phyloP scores from a whole-genome alignment of 2,329 filamentous ascomycete genomes.

The Trichoderma afroharzianum region DNA sequence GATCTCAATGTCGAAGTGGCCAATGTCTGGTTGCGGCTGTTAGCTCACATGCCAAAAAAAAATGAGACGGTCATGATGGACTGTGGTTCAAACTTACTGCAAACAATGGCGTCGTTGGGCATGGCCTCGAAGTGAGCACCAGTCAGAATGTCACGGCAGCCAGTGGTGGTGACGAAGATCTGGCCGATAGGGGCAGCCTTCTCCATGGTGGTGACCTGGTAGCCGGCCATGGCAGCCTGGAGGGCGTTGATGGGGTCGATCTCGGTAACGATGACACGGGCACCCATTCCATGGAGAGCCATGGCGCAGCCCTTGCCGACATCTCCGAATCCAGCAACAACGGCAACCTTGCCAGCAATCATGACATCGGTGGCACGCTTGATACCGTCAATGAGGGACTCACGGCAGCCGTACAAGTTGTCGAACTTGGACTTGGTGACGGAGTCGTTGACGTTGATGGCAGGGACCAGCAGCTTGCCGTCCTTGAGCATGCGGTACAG shows the following conservation, averaged over 20 bases:
- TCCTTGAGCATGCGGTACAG: conserved; percentile 97
- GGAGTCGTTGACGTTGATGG: conserved; percentile 99
- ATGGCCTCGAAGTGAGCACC: conserved; percentile 91
- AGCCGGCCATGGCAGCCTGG: conserved; percentile 95
- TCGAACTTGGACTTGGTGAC: conserved; percentile 99
- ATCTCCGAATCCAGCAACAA: conserved; percentile 97
- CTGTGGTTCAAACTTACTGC: conserved; percentile 58
- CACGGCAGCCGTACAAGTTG: conserved; percentile 99
- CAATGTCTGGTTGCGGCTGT: conserved; percentile 62
- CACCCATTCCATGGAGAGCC: conserved; percentile 95
- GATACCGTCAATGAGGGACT: conserved; percentile 98
- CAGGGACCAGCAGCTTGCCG: conserved; percentile 80
- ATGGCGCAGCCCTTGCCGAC: conserved; percentile 98
- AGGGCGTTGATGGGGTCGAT: conserved; percentile 99
- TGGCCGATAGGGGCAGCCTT: conserved; percentile 85
- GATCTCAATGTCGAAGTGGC: conserved; percentile 99
- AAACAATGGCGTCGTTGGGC: conserved; percentile 97
- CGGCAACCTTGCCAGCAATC: conserved; percentile 98
- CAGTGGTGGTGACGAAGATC: conserved; percentile 99
- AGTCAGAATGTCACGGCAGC: conserved; percentile 95
- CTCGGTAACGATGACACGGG: conserved; percentile 93
- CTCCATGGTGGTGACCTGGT: conserved; percentile 97
- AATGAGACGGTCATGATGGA: neutral
- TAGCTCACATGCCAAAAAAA: neutral
- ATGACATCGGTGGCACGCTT: conserved; percentile 99